A percentile compares a stretch with the other conserved stretches of the same genome.
These are phyloP conservation scores for Echinosophora koreensis DNA, from an alignment of 306 rosid genomes.

Conservation along the genomic window DNA sequence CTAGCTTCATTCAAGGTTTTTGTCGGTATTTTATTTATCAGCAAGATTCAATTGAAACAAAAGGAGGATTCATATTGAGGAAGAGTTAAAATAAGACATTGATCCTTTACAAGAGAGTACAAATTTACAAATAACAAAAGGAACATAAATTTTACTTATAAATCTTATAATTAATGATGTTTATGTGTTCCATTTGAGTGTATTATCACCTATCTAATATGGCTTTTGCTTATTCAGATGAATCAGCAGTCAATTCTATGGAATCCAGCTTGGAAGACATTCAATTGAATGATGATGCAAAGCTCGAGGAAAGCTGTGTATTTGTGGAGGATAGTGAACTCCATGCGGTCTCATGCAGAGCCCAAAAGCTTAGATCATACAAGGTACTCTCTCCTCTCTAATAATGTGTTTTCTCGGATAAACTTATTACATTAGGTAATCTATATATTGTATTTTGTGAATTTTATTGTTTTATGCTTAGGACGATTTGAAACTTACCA, in stretches of 20 bases:
- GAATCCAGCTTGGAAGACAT: slow-evolving; percentile 61
- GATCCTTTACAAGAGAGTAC: slow-evolving; percentile 19
- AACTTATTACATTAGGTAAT: background rate
- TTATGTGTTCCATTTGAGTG: background rate
- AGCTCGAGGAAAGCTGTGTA: slow-evolving; percentile 60
- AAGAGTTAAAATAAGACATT: background rate
- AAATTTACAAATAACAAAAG: slow-evolving; percentile 3
- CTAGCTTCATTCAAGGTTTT: slow-evolving; percentile 11
- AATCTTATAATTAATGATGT: slow-evolving; percentile 12
- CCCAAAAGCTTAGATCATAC: slow-evolving; percentile 77
- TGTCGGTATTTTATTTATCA: slow-evolving; percentile 18
- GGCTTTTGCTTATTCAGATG: slow-evolving; percentile 54
- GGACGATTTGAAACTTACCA: slow-evolving; percentile 10
- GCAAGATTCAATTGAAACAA: slow-evolving; percentile 11
- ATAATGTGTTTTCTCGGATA: slow-evolving; percentile 6
- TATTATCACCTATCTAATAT: slow-evolving; percentile 33
- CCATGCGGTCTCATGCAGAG: slow-evolving; percentile 63
- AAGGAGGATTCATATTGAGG: background rate
- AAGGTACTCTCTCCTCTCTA: slow-evolving; percentile 59
- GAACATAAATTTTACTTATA: background rate
- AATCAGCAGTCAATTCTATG: slow-evolving; percentile 38
- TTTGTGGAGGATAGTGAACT: slow-evolving; percentile 63
- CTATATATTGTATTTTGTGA: slow-evolving; percentile 4
- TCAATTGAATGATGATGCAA: slow-evolving; percentile 63
- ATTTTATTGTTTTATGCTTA: slow-evolving; percentile 18